phyloP scores from a whole-genome alignment of 2,329 filamentous ascomycete genomes.

The Trichoderma guizhouense region DNA sequence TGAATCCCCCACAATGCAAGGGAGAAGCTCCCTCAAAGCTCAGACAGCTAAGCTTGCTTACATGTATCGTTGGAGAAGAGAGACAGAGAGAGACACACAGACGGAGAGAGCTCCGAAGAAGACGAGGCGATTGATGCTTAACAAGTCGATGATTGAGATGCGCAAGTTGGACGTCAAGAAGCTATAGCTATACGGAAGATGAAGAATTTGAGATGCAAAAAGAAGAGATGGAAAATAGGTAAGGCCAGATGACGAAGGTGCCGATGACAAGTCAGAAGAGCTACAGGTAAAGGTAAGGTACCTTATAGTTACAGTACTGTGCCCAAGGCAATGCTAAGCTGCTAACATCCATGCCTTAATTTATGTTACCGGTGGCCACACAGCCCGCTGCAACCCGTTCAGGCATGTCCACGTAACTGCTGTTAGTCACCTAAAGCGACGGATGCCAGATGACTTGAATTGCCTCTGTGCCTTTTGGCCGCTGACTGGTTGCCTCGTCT shows the following conservation, averaged over 20 bases:
- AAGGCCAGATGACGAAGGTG: background rate
- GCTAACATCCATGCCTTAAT: background rate
- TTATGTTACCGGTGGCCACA: background rate
- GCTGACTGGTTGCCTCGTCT: constrained; percentile 5
- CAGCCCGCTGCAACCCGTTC: background rate
- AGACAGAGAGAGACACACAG: background rate
- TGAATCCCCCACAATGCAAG: background rate
- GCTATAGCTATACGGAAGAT: background rate
- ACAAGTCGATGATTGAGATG: background rate
- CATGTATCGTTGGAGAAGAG: background rate
- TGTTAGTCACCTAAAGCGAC: background rate
- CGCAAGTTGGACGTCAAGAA: background rate
- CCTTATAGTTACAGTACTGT: background rate
- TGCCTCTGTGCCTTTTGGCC: background rate
- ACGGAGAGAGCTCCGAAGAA: background rate
- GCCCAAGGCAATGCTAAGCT: background rate
- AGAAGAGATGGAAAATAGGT: background rate
- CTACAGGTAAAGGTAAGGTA: background rate
- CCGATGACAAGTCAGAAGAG: background rate
- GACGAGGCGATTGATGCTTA: background rate
- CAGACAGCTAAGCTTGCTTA: background rate
- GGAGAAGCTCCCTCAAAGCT: background rate
- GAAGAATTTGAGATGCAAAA: background rate
- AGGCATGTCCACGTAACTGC: background rate
- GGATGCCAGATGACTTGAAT: background rate